These are phyloP conservation scores for Pseudopediastrum boryanum DNA, from an alignment of 139 green algal species.

Conservation along the genomic window DNA sequence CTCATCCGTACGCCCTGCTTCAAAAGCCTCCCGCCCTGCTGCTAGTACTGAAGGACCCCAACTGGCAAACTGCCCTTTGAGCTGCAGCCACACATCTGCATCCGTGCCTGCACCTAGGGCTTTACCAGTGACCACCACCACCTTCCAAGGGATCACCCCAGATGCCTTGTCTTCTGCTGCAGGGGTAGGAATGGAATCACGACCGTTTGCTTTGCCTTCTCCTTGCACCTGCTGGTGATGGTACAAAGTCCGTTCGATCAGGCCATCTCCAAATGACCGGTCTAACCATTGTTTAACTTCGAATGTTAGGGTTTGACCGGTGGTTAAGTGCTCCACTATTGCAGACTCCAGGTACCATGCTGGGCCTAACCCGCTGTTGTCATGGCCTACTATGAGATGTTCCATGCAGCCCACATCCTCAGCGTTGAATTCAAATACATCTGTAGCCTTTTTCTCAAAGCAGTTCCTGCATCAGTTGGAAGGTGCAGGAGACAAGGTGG, in stretches of 20 bases:
- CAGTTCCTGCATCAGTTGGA: no score
- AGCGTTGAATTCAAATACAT: no score
- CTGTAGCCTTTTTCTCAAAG: no score
- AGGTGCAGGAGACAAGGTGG: no score
- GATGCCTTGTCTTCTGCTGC: background rate
- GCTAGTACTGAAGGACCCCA: constrained; percentile 57
- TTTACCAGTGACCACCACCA: constrained; percentile 57
- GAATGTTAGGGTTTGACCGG: constrained; percentile 56
- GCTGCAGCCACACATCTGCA: constrained; percentile 56
- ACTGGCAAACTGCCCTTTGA: constrained; percentile 34
- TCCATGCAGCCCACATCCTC: constrained; percentile 15
- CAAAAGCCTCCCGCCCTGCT: constrained; percentile 55
- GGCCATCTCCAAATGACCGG: constrained; percentile 12
- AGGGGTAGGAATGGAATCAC: background rate
- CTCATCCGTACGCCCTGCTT: constrained; percentile 52
- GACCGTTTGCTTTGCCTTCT: no score
- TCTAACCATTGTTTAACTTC: constrained; percentile 24
- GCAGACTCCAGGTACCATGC: constrained; percentile 67
- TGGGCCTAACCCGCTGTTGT: constrained; percentile 59
- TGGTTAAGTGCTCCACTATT: constrained; percentile 66
- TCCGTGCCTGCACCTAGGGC: constrained; percentile 57
- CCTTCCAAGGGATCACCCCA: constrained; percentile 36
- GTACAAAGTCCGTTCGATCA: no score
- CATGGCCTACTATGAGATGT: constrained; percentile 54
- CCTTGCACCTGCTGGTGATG: no score